Base-by-base conservation (phyloP, 1,139 yeast species). In the Spencermartinsiella ligniputridi region DNA sequence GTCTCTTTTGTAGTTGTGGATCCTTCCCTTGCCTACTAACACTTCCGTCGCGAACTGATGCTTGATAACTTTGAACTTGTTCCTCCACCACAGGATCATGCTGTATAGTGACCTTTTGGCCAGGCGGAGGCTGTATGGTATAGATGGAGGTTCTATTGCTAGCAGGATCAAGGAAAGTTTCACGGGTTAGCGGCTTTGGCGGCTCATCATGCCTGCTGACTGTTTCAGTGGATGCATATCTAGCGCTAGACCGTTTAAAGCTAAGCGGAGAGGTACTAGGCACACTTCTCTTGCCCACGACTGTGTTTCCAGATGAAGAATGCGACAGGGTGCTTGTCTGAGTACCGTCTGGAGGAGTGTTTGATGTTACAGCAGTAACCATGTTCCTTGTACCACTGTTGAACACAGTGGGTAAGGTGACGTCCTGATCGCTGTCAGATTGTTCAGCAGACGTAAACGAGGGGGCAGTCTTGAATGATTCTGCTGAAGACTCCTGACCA, bases 221-320 rank as follows among this genome's bases (percentile, higher is more conserved):
- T 8, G 5, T n/a, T 27, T 27, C 32, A 11, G 5, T 15, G 5
- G 15, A 9, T n/a, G 15, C 32, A 5, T 5, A 6, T n/a, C 32
- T n/a, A 9, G 15, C 32, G 5, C 15, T n/a, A 5, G 15, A 9
- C 15, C 15, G 32, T n/a, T 27, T 27, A n/a, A 27, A 41, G 19
- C 41, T 37, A n/a, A 37, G 18, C 5, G 37, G 37, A 2, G 44
- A 37, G 9, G 40, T 35, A 15, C 13, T 35, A 11, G 25, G 24
- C 3, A 29, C 15, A 15, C 6, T 25, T 35, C 27, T 24, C 16
- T 5, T 36, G 18, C 33, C 35, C 8, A 35, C 35, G 15, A 43
- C 44, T 12, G 49, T 46, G 39, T 46, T 39, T 4, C 46, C 49
- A 3, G 49, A 46, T 2, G 49, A 46, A 11, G 49, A 46, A 29